Percentiles rank a stretch among this genome's conserved stretches.
Evolutionary conservation across 2,329 filamentous ascomycete species (phyloP).

Genomic region (Aspergillus hiratsukae): DNA sequence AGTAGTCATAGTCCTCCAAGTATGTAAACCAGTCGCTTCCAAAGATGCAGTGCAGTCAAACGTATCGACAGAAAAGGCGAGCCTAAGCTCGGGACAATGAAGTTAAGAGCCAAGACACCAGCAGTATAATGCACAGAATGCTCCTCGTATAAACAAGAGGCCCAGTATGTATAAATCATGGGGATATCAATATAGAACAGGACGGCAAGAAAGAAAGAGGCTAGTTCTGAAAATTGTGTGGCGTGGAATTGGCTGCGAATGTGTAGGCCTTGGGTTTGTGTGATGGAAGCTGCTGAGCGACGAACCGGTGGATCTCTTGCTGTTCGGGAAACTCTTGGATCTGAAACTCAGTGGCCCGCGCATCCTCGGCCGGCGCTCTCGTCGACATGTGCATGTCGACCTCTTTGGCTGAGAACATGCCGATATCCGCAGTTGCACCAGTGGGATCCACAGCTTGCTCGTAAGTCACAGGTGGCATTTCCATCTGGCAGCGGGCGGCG

Average conservation of each 20-base stretch:
- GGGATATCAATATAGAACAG: conserved; percentile 4
- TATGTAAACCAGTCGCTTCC: conserved; percentile 21
- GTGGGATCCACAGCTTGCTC: conserved; percentile 30
- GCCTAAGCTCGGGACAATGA: conserved; percentile 11
- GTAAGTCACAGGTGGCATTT: conserved; percentile 37
- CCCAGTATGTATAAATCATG: conserved; percentile 7
- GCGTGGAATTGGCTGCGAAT: conserved; percentile 40
- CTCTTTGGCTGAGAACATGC: conserved; percentile 30
- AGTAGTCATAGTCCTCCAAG: conserved; percentile 21
- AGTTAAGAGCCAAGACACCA: conserved; percentile 8
- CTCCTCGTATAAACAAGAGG: conserved; percentile 10
- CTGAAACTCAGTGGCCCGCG: conserved; percentile 38
- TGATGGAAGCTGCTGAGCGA: conserved; percentile 38
- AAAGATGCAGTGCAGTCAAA: conserved; percentile 7
- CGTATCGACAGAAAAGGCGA: conserved; percentile 28
- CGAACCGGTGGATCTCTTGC: conserved; percentile 39
- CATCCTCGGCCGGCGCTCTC: conserved; percentile 22
- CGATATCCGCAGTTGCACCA: conserved; percentile 23
- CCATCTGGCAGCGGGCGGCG: conserved; percentile 27
- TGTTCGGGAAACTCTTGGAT: conserved; percentile 45
- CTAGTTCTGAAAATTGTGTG: conserved; percentile 29
- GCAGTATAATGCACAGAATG: conserved; percentile 12
- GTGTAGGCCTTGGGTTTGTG: conserved; percentile 42
- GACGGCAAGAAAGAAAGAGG: not conserved
- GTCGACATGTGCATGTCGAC: conserved; percentile 23